These are phyloP conservation scores for Xerocomellus amylosporus DNA, from an alignment of 768 basidiomycete genomes.

Conservation along the genomic window DNA sequence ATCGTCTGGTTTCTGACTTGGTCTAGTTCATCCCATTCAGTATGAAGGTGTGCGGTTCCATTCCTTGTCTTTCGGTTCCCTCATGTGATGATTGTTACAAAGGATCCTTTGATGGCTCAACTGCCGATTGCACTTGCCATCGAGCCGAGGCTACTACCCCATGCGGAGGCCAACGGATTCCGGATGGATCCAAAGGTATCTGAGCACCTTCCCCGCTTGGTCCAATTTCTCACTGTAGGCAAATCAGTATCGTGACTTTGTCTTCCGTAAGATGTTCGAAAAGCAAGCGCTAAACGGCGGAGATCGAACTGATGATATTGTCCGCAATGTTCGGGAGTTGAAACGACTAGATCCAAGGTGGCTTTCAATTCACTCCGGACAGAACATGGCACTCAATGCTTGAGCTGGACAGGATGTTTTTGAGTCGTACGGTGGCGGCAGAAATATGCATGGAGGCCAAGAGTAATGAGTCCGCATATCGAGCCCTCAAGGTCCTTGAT, in stretches of 20 bases:
- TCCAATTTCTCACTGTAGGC: conserved; percentile 10
- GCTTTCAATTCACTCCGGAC: conserved; percentile 17
- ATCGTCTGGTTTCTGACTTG: conserved; percentile 14
- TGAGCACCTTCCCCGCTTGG: conserved; percentile 1
- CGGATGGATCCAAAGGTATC: conserved; percentile 71
- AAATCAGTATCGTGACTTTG: conserved; percentile 72
- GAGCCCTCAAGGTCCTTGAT: conserved; percentile 64
- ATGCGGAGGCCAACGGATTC: conserved; percentile 72
- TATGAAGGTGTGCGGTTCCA: conserved; percentile 47
- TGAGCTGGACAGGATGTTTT: conserved; percentile 61
- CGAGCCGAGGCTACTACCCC: conserved; percentile 71
- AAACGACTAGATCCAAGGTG: conserved; percentile 69
- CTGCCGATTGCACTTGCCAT: conserved; percentile 75
- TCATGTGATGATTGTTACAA: conserved; percentile 9
- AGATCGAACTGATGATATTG: conserved; percentile 58
- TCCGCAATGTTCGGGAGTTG: conserved; percentile 67
- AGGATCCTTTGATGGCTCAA: conserved; percentile 78
- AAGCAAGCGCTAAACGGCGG: conserved; percentile 47
- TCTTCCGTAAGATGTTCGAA: conserved; percentile 87
- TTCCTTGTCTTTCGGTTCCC: neutral
- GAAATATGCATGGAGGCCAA: conserved; percentile 83
- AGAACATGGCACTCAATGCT: conserved; percentile 2
- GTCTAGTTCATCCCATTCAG: conserved; percentile 75
- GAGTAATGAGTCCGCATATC: conserved; percentile 65
- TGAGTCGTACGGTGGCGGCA: conserved; percentile 78